These are phyloP conservation scores for Anthracocystis panici-leucophaei DNA, from an alignment of 1,284 basidiomycete species.

Conservation along the genomic window DNA sequence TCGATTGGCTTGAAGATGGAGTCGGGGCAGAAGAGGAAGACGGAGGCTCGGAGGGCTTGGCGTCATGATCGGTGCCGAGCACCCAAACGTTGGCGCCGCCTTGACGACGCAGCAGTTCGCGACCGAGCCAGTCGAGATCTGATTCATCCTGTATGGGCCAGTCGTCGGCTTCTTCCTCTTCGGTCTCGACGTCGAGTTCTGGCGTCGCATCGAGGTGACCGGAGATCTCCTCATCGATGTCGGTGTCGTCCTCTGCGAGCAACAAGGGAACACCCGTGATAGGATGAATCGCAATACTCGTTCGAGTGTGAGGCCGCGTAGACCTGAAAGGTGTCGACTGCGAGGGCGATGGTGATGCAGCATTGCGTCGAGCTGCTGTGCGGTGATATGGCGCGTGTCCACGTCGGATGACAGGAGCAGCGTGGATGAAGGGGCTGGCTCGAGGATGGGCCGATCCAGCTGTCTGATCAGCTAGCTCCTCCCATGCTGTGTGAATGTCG, in stretches of 20 bases:
- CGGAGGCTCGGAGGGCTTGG: not conserved
- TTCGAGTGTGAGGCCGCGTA: not conserved
- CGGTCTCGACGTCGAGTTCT: not conserved
- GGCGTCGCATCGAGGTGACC: not conserved
- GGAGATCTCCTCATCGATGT: not conserved
- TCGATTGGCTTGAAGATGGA: not conserved
- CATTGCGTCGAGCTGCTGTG: not conserved
- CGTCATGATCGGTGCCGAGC: slow-evolving; percentile 34
- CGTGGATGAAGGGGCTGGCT: slow-evolving; percentile 29
- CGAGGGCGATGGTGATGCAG: not conserved
- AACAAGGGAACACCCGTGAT: slow-evolving; percentile 37
- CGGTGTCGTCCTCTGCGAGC: slow-evolving; percentile 10
- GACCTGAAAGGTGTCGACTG: not conserved
- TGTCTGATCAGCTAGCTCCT: slow-evolving; percentile 3
- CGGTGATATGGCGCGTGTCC: slow-evolving; percentile 12
- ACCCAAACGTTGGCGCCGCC: slow-evolving; percentile 49
- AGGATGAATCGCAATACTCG: slow-evolving; percentile 33
- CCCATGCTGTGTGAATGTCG: slow-evolving; percentile 17
- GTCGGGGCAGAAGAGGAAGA: not conserved
- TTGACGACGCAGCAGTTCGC: slow-evolving; percentile 42
- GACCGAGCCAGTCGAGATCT: slow-evolving; percentile 59
- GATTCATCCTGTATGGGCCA: slow-evolving; percentile 46
- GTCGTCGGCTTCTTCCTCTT: slow-evolving; percentile 23
- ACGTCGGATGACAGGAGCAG: slow-evolving; percentile 24
- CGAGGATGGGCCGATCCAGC: not conserved